phyloP scores from a whole-genome alignment of 208 protist genomes.

The Leishmania tarentolae region DNA sequence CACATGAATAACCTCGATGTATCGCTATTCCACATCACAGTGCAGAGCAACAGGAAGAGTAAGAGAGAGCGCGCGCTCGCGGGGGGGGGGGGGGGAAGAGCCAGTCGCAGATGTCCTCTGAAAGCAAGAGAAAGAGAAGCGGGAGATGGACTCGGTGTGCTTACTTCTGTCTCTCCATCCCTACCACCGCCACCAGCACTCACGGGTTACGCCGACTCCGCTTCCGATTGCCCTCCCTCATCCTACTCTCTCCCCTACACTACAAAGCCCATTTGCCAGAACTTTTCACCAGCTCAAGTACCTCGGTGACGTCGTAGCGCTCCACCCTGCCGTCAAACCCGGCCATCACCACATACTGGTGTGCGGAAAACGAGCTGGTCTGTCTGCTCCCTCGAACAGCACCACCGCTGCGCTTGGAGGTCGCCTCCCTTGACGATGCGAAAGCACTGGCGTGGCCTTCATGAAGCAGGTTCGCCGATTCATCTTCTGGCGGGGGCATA shows the following conservation, averaged over 20 bases:
- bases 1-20: not conserved
- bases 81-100: not conserved
- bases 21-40: not conserved
- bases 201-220: not conserved
- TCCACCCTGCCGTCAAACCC: conserved; percentile 46
- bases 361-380: conserved; percentile 1
- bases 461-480: not conserved
- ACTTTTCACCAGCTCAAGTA: conserved; percentile 21
- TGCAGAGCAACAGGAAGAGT: not conserved
- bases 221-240: not conserved
- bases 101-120: not conserved
- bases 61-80: not conserved
- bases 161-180: not conserved
- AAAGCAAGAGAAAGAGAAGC: not conserved
- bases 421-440: not conserved
- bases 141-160: not conserved
- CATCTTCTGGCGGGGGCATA: not conserved
- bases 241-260: not conserved
- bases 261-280: conserved; percentile 6
- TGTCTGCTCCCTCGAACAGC: not conserved
- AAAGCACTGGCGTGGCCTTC: not conserved
- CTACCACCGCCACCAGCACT: not conserved
- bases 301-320: conserved; percentile 35
- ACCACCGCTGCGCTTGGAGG: not conserved
- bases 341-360: conserved; percentile 38